Percentiles rank a stretch among this genome's conserved stretches.
Conservation (phyloP, 805 yeast genomes). For the Brettanomyces nanus region DNA sequence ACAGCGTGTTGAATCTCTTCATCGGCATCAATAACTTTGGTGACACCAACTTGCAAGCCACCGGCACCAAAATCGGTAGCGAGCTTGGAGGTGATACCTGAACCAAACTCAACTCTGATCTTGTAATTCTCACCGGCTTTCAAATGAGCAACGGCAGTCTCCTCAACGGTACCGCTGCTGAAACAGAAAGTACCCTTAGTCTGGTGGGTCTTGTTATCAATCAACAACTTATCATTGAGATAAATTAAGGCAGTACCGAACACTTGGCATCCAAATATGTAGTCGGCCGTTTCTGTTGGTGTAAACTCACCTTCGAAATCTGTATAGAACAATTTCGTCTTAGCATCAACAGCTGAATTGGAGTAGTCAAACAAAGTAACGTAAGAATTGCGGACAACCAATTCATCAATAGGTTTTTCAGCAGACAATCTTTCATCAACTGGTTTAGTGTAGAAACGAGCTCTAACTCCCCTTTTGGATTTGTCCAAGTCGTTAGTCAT, state of each 20-base stretch:
- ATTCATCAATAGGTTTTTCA: slow-evolving; percentile 24
- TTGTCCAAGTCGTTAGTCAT: slow-evolving; percentile 2
- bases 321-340: slow-evolving; percentile 25
- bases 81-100: slow-evolving; percentile 29
- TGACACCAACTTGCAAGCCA: slow-evolving; percentile 27
- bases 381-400: slow-evolving; percentile 12
- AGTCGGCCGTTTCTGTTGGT: slow-evolving; percentile 31
- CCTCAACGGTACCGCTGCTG: slow-evolving; percentile 16
- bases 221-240: slow-evolving; percentile 33
- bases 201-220: slow-evolving; percentile 38
- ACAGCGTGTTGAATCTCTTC: slow-evolving; percentile 35
- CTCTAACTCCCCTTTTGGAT: slow-evolving; percentile 21
- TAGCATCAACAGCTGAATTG: slow-evolving; percentile 5
- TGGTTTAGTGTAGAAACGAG: slow-evolving; percentile 23
- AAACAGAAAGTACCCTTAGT: slow-evolving; percentile 31
- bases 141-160: slow-evolving; percentile 11
- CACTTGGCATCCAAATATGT: slow-evolving; percentile 31
- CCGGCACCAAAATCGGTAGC: slow-evolving; percentile 13
- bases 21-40: slow-evolving; percentile 16
- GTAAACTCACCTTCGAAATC: slow-evolving; percentile 31
- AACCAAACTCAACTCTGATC: slow-evolving; percentile 34
- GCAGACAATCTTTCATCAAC: slow-evolving; percentile 10
- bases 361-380: slow-evolving; percentile 18
- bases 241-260: slow-evolving; percentile 37
- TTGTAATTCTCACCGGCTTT: slow-evolving; percentile 28